Evolutionary conservation across 2,329 filamentous ascomycete species (phyloP).

Genomic region (Fusarium chuoi): DNA sequence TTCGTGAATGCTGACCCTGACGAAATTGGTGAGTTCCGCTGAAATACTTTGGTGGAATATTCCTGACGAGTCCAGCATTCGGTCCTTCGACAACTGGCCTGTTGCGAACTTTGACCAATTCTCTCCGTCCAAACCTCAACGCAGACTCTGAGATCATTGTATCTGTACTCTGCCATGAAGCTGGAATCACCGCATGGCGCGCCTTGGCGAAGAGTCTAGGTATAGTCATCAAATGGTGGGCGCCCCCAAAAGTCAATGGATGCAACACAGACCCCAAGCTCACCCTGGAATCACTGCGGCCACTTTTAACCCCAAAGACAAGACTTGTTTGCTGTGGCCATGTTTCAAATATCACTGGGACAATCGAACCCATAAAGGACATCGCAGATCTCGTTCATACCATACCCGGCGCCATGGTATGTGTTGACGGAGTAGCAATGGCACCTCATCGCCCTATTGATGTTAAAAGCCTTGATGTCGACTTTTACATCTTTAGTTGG

Average conservation of each 20-base stretch:
- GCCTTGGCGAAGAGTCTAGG: conserved; percentile 5
- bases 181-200: conserved; percentile 12
- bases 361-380: background rate
- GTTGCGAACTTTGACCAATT: too few relatives aligned
- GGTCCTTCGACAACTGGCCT: too few relatives aligned
- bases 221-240: conserved; percentile 22
- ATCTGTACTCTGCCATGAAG: conserved; percentile 10
- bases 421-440: conserved; percentile 79
- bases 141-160: background rate
- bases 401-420: background rate
- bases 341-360: background rate
- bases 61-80: too few relatives aligned
- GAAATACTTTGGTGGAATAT: too few relatives aligned
- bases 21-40: too few relatives aligned
- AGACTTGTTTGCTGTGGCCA: background rate
- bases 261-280: background rate
- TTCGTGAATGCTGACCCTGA: too few relatives aligned
- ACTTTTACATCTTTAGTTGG: conserved; percentile 82
- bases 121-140: too few relatives aligned
- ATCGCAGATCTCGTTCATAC: conserved; percentile 4
- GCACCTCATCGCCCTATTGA: conserved; percentile 79
- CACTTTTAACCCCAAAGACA: background rate
- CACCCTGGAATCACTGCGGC: background rate
- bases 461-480: conserved; percentile 73
- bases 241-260: background rate